phyloP scores from a whole-genome alignment of 2,329 filamentous ascomycete species.

The Trichoderma koningii region DNA sequence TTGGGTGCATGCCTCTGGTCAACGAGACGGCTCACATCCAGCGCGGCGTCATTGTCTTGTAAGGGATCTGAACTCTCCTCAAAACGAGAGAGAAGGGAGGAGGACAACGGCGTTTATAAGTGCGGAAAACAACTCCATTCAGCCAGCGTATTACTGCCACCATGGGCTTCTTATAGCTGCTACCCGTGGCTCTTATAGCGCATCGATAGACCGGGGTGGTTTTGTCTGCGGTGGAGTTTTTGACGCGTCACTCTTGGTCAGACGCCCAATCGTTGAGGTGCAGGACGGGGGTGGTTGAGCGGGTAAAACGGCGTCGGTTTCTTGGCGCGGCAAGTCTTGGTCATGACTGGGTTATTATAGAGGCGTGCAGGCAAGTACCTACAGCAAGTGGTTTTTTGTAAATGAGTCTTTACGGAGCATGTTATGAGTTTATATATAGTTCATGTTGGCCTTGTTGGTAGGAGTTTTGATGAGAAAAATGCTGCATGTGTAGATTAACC shows the following conservation, averaged over 20 bases:
- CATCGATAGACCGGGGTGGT: not conserved
- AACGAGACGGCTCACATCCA: conserved; percentile 40
- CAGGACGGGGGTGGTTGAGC: conserved; percentile 4
- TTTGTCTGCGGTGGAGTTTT: conserved; percentile 5
- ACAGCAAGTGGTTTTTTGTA: not conserved
- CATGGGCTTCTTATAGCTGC: not conserved
- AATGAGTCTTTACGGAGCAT: not conserved
- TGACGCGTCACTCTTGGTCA: conserved; percentile 9
- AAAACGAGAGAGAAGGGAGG: not conserved
- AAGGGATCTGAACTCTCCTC: not conserved
- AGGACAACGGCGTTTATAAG: conserved; percentile 10
- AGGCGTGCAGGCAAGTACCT: not conserved
- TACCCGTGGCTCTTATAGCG: not conserved
- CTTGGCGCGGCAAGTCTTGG: conserved; percentile 10
- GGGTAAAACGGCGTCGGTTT: conserved; percentile 21
- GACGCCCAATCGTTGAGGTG: conserved; percentile 13
- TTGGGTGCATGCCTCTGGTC: conserved; percentile 42
- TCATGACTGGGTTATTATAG: conserved; percentile 11
- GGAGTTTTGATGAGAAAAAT: too few species aligned
- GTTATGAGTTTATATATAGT: not conserved
- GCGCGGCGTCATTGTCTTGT: conserved; percentile 38
- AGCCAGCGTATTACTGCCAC: not conserved
- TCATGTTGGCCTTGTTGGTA: not conserved
- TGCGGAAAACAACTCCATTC: not conserved
- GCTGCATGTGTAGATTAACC: too few species aligned